phyloP scores from a whole-genome alignment of 2,329 filamentous ascomycete genomes.

The Nannizzia gypsea region DNA sequence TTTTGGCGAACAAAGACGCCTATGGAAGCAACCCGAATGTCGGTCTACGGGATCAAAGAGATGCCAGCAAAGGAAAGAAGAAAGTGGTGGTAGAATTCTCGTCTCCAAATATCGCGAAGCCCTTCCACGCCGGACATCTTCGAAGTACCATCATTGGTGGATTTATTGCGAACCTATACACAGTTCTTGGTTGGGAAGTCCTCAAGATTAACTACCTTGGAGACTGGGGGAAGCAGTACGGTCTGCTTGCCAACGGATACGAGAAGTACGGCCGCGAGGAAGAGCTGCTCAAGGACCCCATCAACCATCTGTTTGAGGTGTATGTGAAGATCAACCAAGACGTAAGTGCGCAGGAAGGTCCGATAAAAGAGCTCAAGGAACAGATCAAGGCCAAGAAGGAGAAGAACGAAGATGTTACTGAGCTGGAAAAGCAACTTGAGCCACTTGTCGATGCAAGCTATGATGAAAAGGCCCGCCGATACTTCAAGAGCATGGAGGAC shows the following conservation, averaged over 20 bases:
- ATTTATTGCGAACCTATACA: slow-evolving; percentile 51
- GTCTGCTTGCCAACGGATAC: slow-evolving; percentile 51
- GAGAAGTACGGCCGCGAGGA: slow-evolving; percentile 51
- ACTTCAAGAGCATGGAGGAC: slow-evolving; percentile 58
- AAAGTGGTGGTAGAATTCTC: slow-evolving; percentile 55
- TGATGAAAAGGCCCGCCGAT: slow-evolving; percentile 50
- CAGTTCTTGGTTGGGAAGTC: slow-evolving; percentile 51
- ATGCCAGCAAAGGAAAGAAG: slow-evolving; percentile 46
- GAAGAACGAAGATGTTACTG: slow-evolving; percentile 38
- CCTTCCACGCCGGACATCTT: slow-evolving; percentile 54
- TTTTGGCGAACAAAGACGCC: slow-evolving; percentile 43
- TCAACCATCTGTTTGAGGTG: slow-evolving; percentile 54
- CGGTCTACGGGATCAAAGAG: slow-evolving; percentile 47
- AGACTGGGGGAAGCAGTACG: slow-evolving; percentile 59
- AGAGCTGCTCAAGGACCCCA: slow-evolving; percentile 47
- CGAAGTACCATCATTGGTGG: slow-evolving; percentile 57
- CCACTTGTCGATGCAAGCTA: slow-evolving; percentile 41
- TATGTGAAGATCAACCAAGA: slow-evolving; percentile 53
- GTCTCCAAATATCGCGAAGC: slow-evolving; percentile 56
- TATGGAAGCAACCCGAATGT: slow-evolving; percentile 51
- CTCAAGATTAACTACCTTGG: slow-evolving; percentile 55
- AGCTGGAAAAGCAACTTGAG: slow-evolving; percentile 39
- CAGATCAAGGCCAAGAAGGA: slow-evolving; percentile 38
- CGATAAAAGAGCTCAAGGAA: slow-evolving; percentile 44
- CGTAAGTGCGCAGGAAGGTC: slow-evolving; percentile 44